Percentiles rank a stretch among this genome's conserved stretches.
These are phyloP conservation scores for Leavenworthia alabamica DNA, from an alignment of 345 rosid genomes.

Conservation along the genomic window DNA sequence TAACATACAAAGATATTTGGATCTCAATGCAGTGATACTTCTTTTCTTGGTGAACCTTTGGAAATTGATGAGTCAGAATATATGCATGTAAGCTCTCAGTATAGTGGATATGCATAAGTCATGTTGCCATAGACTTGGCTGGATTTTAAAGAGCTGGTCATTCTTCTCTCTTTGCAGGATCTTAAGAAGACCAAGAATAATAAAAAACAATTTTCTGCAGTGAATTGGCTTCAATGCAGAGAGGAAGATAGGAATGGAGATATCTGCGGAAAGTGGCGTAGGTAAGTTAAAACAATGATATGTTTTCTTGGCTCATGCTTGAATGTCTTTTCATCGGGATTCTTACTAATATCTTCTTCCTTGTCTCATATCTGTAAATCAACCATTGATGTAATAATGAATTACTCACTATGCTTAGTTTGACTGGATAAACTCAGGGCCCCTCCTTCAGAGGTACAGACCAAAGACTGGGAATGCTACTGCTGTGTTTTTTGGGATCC, in stretches of 20 bases:
- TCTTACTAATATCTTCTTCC: not conserved
- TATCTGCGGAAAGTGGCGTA: conserved; percentile 97
- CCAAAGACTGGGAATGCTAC: conserved; percentile 90
- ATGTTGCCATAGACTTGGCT: conserved; percentile 1
- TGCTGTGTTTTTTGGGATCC: conserved; percentile 84
- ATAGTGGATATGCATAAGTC: conserved; percentile 5
- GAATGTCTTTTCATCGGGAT: conserved; percentile 2
- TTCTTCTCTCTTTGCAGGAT: conserved; percentile 37
- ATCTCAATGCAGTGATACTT: conserved; percentile 48
- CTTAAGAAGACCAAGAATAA: conserved; percentile 27
- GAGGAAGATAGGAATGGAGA: conserved; percentile 42
- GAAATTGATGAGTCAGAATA: conserved; percentile 36
- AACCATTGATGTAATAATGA: not conserved
- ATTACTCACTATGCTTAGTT: conserved; percentile 3
- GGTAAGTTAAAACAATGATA: conserved; percentile 41
- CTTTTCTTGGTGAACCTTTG: conserved; percentile 40
- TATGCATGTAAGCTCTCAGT: conserved; percentile 42
- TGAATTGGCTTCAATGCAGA: conserved; percentile 93
- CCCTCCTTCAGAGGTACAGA: conserved; percentile 83
- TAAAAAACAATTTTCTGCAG: conserved; percentile 36
- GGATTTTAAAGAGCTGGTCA: conserved; percentile 8
- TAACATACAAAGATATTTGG: conserved; percentile 10
- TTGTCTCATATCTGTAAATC: conserved; percentile 3
- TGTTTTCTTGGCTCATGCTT: conserved; percentile 8
- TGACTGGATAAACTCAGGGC: conserved; percentile 53